Evolutionary conservation across 2,329 filamentous ascomycete genomes (phyloP), one percentile per base, ranked within the genome.

Genomic region (Stachybotrys chartarum): DNA sequence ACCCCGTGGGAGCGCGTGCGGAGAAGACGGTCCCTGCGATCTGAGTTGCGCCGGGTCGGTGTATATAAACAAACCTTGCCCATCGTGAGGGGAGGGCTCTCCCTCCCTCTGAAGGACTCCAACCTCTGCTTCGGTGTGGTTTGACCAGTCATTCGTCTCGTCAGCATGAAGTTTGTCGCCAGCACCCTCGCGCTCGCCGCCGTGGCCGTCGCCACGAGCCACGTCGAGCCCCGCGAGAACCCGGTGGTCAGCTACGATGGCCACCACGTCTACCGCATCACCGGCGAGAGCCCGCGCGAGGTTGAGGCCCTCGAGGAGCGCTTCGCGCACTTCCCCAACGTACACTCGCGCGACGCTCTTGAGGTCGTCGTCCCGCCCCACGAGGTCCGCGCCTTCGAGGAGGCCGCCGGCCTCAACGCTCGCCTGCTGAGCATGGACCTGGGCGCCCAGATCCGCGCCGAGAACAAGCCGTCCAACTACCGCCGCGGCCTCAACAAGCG

Each of bases 291-390:
- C n/a, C 53, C 64, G 1, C 53, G 56, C 7, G 56, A 56, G 46
- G 51, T 60, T 17, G 46, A 55, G 2, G 57, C 51, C 12, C 52
- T 64, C n/a, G 56, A 63, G 46, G 58, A 57, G 30, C 57, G 60
- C 1, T 54, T 66, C 10, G 54, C 57, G 1, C 50, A 55, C 17
- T 61, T 66, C 30, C 57, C 59, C 10, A 57, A 60, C 30, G 60
- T 69, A 39, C 61, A 69, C 51, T 62, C 68, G 30, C 61, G 52
- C 7, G 63, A 61, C 31, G 61, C 60, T 46, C 52, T 72, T 17
- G 68, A 72, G 48, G 55, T 72, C 35, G 69, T 67, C 16, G 60
- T 72, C 14, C 64, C 70, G 6, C 68, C 67, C 1, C 55, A 55
- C 17, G 60, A 66, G 32, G 46, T 68, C 48, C 52, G 55, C 3